These are phyloP conservation scores for Vickermania spadyakhi DNA, from an alignment of 208 protist species.

Conservation along the genomic window DNA sequence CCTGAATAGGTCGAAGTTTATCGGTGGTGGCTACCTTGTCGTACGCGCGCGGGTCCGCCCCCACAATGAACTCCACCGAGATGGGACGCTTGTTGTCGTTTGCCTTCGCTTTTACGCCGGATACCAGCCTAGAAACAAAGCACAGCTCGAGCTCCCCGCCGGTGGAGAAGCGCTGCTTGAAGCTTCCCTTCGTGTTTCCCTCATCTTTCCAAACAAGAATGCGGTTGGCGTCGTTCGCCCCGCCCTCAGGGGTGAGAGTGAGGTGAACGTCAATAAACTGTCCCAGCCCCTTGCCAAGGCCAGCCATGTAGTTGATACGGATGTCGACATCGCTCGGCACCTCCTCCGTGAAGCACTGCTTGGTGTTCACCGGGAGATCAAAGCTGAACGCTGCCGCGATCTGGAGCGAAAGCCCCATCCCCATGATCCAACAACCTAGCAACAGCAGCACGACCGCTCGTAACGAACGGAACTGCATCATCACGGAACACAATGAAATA, in stretches of 20 bases:
- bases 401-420: neutral
- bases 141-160: constrained; percentile 73
- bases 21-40: constrained; percentile 52
- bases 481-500: constrained; percentile 7
- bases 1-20: constrained; percentile 87
- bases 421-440: neutral
- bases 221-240: constrained; percentile 12
- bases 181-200: constrained; percentile 24
- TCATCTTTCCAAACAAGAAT: constrained; percentile 9
- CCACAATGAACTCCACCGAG: constrained; percentile 26
- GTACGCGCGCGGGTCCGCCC: constrained; percentile 67
- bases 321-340: constrained; percentile 51
- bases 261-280: constrained; percentile 50
- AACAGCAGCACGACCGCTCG: constrained; percentile 2
- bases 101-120: constrained; percentile 9
- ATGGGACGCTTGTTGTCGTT: constrained; percentile 15
- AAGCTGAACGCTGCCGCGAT: constrained; percentile 36
- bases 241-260: constrained; percentile 10
- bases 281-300: constrained; percentile 35
- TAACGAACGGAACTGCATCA: too few relatives aligned
- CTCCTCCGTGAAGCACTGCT: constrained; percentile 81
- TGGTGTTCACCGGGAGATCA: constrained; percentile 14
- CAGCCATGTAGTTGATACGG: constrained; percentile 36
- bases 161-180: constrained; percentile 17
- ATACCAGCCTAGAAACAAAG: constrained; percentile 38